Evolutionary conservation across 306 rosid species (phyloP).

Genomic region (Begonia loranthoides): DNA sequence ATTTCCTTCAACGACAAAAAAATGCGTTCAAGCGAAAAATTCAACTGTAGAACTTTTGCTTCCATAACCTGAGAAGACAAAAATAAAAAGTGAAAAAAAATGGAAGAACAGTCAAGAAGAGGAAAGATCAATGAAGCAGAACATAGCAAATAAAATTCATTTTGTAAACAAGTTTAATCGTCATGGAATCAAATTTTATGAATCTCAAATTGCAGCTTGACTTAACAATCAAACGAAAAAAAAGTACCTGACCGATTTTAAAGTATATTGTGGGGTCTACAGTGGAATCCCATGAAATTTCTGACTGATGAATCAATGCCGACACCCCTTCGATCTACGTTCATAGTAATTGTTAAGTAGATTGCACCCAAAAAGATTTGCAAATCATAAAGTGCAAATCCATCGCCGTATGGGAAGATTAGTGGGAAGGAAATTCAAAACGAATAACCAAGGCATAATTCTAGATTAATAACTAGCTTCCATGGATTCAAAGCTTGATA

Average conservation of each 20-base stretch:
- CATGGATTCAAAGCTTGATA: no score
- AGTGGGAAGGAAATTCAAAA: no score
- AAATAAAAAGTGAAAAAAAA: not conserved
- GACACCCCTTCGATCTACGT: constrained; percentile 73
- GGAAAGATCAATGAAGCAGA: no score
- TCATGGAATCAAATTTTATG: no score
- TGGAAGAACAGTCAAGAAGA: not conserved
- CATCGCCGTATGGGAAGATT: no score
- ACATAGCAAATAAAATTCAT: no score
- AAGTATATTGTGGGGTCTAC: constrained; percentile 57
- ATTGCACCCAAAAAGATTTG: not conserved
- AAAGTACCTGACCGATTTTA: constrained; percentile 92
- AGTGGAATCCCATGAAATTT: constrained; percentile 90
- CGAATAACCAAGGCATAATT: no score
- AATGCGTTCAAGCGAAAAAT: constrained; percentile 64
- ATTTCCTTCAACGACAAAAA: constrained; percentile 70
- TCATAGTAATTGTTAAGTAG: constrained; percentile 5
- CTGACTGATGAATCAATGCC: constrained; percentile 85
- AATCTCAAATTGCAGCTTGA: no score
- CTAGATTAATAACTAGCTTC: no score
- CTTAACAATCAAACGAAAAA: not conserved
- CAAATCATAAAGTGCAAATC: no score
- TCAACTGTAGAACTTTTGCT: constrained; percentile 82
- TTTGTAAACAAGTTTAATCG: no score
- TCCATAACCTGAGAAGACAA: constrained; percentile 37